Conservation (phyloP, 306 rosid genomes). For the Citrullus amarus region DNA sequence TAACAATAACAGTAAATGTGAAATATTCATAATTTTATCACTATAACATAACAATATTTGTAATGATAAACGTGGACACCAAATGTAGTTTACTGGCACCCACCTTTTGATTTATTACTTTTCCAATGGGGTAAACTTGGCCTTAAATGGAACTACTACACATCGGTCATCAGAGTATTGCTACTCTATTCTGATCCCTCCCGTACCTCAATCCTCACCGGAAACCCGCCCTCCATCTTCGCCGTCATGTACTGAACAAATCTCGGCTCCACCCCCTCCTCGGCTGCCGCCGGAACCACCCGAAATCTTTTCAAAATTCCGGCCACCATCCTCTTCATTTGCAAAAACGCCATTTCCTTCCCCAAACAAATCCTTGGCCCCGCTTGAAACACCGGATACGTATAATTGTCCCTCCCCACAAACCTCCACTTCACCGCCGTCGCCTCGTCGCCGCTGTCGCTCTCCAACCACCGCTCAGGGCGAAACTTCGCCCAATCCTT, state of each 20-base stretch:
- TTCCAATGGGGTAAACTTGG: too few relatives aligned
- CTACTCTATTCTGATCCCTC: not conserved
- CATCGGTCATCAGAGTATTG: too few relatives aligned
- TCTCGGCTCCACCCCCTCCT: constrained; percentile 22
- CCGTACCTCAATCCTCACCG: constrained; percentile 32
- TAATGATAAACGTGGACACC: too few relatives aligned
- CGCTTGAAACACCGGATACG: constrained; percentile 64
- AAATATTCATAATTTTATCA: too few relatives aligned
- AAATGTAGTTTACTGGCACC: too few relatives aligned
- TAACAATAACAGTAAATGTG: too few relatives aligned
- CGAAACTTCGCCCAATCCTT: constrained; percentile 40
- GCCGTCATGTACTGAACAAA: constrained; percentile 27
- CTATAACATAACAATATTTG: too few relatives aligned
- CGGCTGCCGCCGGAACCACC: constrained; percentile 28
- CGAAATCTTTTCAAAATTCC: constrained; percentile 34
- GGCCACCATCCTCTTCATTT: constrained; percentile 57
- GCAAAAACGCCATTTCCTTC: constrained; percentile 77
- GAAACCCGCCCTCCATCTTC: constrained; percentile 52
- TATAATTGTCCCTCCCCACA: constrained; percentile 32
- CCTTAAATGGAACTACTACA: too few relatives aligned
- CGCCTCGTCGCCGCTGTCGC: not conserved
- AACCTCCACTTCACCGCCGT: constrained; percentile 34
- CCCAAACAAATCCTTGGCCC: constrained; percentile 75
- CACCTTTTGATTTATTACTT: too few relatives aligned
- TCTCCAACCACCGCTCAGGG: constrained; percentile 59